Conservation (phyloP, 495 filamentous ascomycete species). For the Aspergillus homomorphus region DNA sequence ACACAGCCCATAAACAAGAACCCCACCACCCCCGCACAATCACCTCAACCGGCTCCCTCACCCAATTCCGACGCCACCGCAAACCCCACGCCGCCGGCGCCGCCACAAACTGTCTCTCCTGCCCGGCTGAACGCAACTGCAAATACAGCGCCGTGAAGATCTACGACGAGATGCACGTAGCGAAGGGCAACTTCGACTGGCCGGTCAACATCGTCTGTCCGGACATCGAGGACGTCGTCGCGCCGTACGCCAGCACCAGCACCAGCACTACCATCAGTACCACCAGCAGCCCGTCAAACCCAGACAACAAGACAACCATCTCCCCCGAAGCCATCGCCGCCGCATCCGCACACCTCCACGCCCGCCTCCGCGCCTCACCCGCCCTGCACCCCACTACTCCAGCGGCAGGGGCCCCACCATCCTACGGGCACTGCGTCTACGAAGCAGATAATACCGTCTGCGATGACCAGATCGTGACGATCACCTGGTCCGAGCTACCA, state of each 20-base stretch:
- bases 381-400: constrained; percentile 40
- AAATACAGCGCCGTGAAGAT: constrained; percentile 79
- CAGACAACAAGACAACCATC: neutral
- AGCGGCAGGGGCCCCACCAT: constrained; percentile 51
- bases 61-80: constrained; percentile 65
- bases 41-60: constrained; percentile 59
- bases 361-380: constrained; percentile 65
- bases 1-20: neutral
- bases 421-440: constrained; percentile 92
- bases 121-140: constrained; percentile 68
- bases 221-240: constrained; percentile 72
- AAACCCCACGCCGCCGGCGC: constrained; percentile 71
- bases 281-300: neutral
- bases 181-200: constrained; percentile 64
- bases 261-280: neutral
- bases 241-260: neutral
- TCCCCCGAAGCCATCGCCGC: constrained; percentile 3
- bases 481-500: constrained; percentile 65
- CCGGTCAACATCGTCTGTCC: constrained; percentile 84
- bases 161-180: constrained; percentile 61
- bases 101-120: constrained; percentile 87
- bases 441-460: constrained; percentile 85
- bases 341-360: constrained; percentile 32
- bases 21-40: constrained; percentile 71
- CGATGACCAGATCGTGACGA: constrained; percentile 85